Evolutionary conservation across 192 early-diverging fungal species (phyloP), one percentile per base, ranked within the genome.

Genomic region (Pecoramyces ruminantium): DNA sequence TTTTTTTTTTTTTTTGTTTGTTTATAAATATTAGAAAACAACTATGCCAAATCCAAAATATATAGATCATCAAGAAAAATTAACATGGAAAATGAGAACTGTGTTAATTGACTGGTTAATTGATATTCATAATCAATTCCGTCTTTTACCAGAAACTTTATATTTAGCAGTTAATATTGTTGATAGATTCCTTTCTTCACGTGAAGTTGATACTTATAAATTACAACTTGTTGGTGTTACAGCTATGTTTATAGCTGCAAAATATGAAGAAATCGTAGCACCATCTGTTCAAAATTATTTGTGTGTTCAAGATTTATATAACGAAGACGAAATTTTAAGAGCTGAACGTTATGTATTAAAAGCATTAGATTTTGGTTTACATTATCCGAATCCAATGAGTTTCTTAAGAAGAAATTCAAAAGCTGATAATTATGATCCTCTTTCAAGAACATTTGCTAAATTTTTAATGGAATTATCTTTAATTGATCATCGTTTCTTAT

Each of bases 21-120:
- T n/a, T n/a, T n/a, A n/a, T n/a, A 39, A 14, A 14, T 39, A 34
- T 34, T 34, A 92, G 91, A 83, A 77, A 17, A 81, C 86, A 78
- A 91, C 90, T 1, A 89, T 96, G 90, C 94, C 96, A 11, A 90
- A 94, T 81, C 88, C 93, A 12, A 30, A 84, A 78, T 98, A 99
- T 84, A 95, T 96, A 88, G 87, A 88, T 30, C 85, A 87, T 30
- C 98, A 99, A 85, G 89, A 90, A 34, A 94, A 96, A 78, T 88
- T 99, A 30, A 86, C 87, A 28, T 97, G 96, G 96, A 91, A 90
- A 78, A 98, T 98, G 96, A 92, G 98, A 80, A 86, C 87, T 78
- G 92, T 97, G 30, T 86, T 99, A n/a, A 87, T 97, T 30, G 95
- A 98, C 85, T 99, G 98, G 98, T 86, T 99, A 1, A 89, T 96